Evolutionary conservation across 345 rosid genomes (phyloP).

Genomic region (Gossypium thurberi): DNA sequence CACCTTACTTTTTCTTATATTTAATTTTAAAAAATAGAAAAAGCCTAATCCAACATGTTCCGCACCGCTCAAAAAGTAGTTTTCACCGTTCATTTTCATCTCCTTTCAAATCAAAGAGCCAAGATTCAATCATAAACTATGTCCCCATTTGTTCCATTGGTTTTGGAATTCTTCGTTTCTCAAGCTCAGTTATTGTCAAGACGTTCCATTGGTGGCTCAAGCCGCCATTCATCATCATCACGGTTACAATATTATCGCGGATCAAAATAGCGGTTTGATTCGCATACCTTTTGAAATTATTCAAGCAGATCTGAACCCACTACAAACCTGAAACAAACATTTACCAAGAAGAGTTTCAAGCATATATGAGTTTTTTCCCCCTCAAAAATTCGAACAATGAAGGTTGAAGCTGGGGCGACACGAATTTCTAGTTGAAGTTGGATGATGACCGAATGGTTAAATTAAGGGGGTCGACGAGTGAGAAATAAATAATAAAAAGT

Average conservation of each 20-base stretch:
- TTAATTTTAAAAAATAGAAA: neutral
- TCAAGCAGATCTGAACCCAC: too few species aligned
- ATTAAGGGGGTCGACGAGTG: too few species aligned
- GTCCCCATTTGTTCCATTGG: conserved; percentile 14
- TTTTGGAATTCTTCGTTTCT: conserved; percentile 6
- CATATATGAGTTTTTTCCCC: too few species aligned
- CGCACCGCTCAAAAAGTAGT: neutral
- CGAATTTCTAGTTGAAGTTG: too few species aligned
- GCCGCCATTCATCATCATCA: conserved; percentile 16
- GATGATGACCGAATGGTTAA: too few species aligned
- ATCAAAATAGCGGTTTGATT: neutral
- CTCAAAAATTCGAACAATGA: too few species aligned
- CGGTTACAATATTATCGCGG: neutral
- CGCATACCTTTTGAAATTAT: too few species aligned
- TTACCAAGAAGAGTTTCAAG: too few species aligned
- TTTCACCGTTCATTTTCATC: neutral
- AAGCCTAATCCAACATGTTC: neutral
- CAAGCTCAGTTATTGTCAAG: conserved; percentile 15
- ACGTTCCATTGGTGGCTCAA: conserved; percentile 5
- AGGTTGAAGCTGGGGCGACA: too few species aligned
- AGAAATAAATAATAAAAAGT: too few species aligned
- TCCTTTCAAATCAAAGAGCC: conserved; percentile 10
- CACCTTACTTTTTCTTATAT: neutral
- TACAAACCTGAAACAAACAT: too few species aligned
- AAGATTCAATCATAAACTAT: neutral